Evolutionary conservation across 2,329 filamentous ascomycete species (phyloP), one percentile per base, ranked within the genome.

Genomic region (Talaromyces sp.): DNA sequence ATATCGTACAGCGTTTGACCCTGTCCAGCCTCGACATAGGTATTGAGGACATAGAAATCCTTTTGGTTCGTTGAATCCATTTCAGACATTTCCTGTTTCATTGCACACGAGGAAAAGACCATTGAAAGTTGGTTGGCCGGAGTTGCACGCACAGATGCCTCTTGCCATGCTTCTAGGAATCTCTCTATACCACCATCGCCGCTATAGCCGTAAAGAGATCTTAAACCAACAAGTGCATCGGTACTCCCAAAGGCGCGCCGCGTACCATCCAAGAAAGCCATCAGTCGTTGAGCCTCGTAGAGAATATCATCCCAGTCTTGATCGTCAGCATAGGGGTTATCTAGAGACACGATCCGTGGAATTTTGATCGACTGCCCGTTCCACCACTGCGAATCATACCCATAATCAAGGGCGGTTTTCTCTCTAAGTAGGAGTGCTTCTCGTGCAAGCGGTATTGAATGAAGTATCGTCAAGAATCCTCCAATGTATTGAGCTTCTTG

Each of bases 341-440:
- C 71, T 17, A 80, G 71, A 60, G 83, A 80, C n/a, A 87, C 79
- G 25, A 85, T 82, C 56, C 80, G 82, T 3, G 83, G 79, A 15
- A 82, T 73, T 34, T 80, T 76, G 29, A 86, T 83, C 0, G 81
- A 72, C 34, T 80, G 80, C 22, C 87, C 87, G 69, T 83, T 85
- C 87, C 87, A 89, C 87, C 87, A 89, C 11, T 86, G 83, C 1
- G 79, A 69, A 66, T 87, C 82, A 62, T 82, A 74, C 51, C 85
- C 85, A 69, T 89, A 89, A 65, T 84, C 78, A 2, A 75, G 71
- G 27, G 81, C 73, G 5, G 78, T 70, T 29, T 80, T 75, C 7
- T 77, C 76, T n/a, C 82, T 78, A 47, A 82, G 73, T 13, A 89
- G 73, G 10, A 89, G 77, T 8, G 84, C 83, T 71, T 88, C 85